Conservation (phyloP, 2,329 filamentous ascomycete species). For the Monilinia polystroma region DNA sequence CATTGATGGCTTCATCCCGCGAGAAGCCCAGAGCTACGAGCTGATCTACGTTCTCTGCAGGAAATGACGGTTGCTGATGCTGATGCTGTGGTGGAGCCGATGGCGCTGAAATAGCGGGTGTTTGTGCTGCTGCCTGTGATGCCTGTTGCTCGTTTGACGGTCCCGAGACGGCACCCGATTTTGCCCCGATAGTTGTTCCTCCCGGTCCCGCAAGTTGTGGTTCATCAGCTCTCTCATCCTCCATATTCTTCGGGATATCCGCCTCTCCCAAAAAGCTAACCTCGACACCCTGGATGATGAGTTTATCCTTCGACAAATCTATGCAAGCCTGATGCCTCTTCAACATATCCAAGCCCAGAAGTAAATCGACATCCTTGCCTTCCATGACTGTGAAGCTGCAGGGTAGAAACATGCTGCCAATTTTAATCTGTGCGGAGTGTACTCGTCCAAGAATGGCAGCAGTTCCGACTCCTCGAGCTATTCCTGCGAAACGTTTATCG, state of each 20-base stretch:
- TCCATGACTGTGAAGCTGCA: slow-evolving; percentile 99
- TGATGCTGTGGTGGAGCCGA: slow-evolving; percentile 28
- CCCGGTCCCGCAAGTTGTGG: slow-evolving; percentile 81
- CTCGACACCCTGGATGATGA: slow-evolving; percentile 85
- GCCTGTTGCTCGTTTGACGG: slow-evolving; percentile 37
- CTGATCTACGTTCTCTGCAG: slow-evolving; percentile 68
- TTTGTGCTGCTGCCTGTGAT: slow-evolving; percentile 8
- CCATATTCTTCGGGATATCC: slow-evolving; percentile 84
- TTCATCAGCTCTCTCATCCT: slow-evolving; percentile 72
- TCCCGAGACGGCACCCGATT: slow-evolving; percentile 71
- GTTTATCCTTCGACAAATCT: slow-evolving; percentile 78
- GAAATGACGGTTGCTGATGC: slow-evolving; percentile 36
- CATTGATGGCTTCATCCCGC: slow-evolving; percentile 72
- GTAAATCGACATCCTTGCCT: slow-evolving; percentile 90
- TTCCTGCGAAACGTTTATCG: slow-evolving; percentile 86
- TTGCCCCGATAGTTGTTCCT: slow-evolving; percentile 83
- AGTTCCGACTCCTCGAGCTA: slow-evolving; percentile 91
- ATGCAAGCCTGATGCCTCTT: slow-evolving; percentile 93
- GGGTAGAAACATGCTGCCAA: slow-evolving; percentile 80
- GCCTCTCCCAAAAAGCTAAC: slow-evolving; percentile 89
- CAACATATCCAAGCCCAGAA: slow-evolving; percentile 94
- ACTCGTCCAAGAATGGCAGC: slow-evolving; percentile 93
- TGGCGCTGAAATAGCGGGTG: slow-evolving; percentile 16
- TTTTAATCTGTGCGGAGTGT: slow-evolving; percentile 91
- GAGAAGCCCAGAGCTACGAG: slow-evolving; percentile 77